Conservation (phyloP, 805 yeast genomes). For the Candida patagonica region DNA sequence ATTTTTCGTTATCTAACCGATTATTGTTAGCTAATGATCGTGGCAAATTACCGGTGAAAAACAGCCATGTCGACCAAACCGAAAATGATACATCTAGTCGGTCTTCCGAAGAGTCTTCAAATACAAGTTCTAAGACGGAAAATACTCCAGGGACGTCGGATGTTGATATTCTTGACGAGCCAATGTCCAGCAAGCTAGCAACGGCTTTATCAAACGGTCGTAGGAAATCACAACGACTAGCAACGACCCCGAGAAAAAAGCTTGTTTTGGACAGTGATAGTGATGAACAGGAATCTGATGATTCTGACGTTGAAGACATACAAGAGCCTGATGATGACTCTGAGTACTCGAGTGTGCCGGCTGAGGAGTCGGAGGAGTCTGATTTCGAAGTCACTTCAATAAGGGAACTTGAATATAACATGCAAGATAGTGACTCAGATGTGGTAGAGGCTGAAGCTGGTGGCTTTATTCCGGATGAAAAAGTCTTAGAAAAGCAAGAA, state of each 20-base stretch:
- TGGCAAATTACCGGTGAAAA: no score
- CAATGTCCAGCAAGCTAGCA: constrained; percentile 5
- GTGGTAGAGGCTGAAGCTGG: not conserved
- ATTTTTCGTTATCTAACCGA: no score
- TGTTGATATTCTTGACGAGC: constrained; percentile 1
- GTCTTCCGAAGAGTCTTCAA: no score
- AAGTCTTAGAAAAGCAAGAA: not conserved
- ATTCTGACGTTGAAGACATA: constrained; percentile 3
- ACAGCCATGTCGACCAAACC: no score
- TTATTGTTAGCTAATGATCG: no score
- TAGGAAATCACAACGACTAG: not conserved
- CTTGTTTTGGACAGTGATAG: constrained; percentile 1
- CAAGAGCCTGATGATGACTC: constrained; percentile 3
- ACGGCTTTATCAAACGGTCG: not conserved
- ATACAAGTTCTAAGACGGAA: no score
- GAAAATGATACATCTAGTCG: no score
- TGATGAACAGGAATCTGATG: constrained; percentile 1
- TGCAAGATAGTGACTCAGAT: not conserved
- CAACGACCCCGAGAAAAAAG: not conserved
- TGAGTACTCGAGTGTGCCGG: not conserved
- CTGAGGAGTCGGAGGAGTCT: not conserved
- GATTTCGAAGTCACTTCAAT: not conserved
- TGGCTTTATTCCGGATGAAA: not conserved
- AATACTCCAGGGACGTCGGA: constrained; percentile 3
- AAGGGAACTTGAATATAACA: no score